These are phyloP conservation scores for Hypoxylon sp. DNA, from an alignment of 2,329 filamentous ascomycete species.

Conservation along the genomic window DNA sequence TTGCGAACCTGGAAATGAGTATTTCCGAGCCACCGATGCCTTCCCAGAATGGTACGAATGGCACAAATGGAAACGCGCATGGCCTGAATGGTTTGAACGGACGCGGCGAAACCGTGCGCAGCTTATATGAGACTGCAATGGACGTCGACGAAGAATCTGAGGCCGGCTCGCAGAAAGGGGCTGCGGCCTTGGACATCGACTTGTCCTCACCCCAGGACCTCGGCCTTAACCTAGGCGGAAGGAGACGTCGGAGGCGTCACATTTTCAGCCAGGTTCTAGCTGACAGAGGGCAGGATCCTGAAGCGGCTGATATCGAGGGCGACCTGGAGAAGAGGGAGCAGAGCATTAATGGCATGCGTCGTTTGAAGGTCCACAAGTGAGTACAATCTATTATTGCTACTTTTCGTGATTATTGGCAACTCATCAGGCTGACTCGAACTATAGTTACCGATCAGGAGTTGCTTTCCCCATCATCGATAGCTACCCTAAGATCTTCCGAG, in stretches of 20 bases:
- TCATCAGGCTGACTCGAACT: conserved; percentile 16
- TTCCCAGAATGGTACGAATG: conserved; percentile 41
- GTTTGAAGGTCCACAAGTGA: conserved; percentile 51
- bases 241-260: conserved; percentile 50
- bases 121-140: conserved; percentile 52
- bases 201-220: conserved; percentile 57
- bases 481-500: conserved; percentile 80
- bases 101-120: conserved; percentile 48
- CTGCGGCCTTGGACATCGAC: conserved; percentile 55
- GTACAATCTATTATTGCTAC: conserved; percentile 19
- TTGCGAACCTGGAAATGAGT: conserved; percentile 80
- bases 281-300: conserved; percentile 49
- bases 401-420: not conserved
- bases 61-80: conserved; percentile 5
- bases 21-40: conserved; percentile 58
- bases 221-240: conserved; percentile 42
- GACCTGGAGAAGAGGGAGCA: conserved; percentile 42
- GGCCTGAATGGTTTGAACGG: conserved; percentile 38
- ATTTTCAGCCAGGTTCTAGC: conserved; percentile 60
- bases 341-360: conserved; percentile 35
- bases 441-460: conserved; percentile 66
- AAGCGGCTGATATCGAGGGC: conserved; percentile 44
- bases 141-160: conserved; percentile 43
- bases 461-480: conserved; percentile 85
- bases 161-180: conserved; percentile 47